Conservation (phyloP, 805 yeast species). For the Komagataella mondaviorum region DNA sequence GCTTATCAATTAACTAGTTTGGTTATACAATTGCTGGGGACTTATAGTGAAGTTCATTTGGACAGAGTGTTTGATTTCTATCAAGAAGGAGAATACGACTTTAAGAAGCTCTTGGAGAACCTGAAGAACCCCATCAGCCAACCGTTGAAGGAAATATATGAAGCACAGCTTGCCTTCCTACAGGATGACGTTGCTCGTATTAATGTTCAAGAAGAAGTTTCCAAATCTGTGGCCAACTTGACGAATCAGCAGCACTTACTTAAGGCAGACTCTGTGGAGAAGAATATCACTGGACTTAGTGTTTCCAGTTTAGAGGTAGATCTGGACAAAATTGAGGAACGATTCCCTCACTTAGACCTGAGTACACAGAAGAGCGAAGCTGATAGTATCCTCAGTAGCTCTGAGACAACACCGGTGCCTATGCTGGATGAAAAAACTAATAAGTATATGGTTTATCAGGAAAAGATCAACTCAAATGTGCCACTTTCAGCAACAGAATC, state of each 20-base stretch:
- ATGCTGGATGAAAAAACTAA: not conserved
- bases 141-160: conserved; percentile 16
- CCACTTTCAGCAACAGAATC: not conserved
- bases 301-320: not conserved
- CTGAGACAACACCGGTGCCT: not conserved
- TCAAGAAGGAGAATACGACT: conserved; percentile 15
- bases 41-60: conserved; percentile 21
- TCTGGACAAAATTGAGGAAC: not conserved
- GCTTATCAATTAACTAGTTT: conserved; percentile 65
- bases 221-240: conserved; percentile 24
- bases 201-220: conserved; percentile 30
- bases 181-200: conserved; percentile 35
- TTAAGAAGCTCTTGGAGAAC: conserved; percentile 11
- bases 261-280: not conserved
- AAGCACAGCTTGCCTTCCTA: conserved; percentile 16
- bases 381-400: not conserved
- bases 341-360: not conserved
- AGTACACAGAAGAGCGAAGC: not conserved
- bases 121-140: conserved; percentile 14
- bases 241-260: conserved; percentile 9
- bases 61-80: conserved; percentile 27
- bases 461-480: not conserved
- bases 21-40: conserved; percentile 45
- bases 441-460: conserved; percentile 1
- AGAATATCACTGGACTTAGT: not conserved